phyloP scores from a whole-genome alignment of 257 asterid genomes.

The Plantago major region DNA sequence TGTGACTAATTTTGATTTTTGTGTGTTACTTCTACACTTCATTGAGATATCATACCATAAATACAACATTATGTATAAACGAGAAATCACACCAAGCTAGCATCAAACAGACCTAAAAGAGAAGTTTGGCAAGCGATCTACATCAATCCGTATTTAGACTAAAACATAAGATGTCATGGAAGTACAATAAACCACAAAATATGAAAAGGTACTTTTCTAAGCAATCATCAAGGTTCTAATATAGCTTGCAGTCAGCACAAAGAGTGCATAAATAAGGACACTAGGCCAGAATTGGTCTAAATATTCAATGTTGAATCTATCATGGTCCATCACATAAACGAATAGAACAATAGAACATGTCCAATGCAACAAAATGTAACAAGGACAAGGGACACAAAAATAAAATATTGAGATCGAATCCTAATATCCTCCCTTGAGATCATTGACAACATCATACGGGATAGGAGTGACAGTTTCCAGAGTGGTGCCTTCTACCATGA shows the following conservation, averaged over 20 bases:
- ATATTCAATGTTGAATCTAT: slow-evolving; percentile 8
- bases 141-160: too few species aligned
- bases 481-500: slow-evolving; percentile 69
- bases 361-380: slow-evolving; percentile 11
- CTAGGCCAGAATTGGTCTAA: slow-evolving; percentile 18
- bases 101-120: too few species aligned
- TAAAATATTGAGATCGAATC: slow-evolving; percentile 1
- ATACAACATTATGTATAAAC: too few species aligned
- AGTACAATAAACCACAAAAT: background rate
- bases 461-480: slow-evolving; percentile 87
- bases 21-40: too few species aligned
- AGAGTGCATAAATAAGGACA: background rate
- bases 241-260: too few species aligned
- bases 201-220: background rate
- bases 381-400: background rate
- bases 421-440: slow-evolving; percentile 90
- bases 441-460: slow-evolving; percentile 89
- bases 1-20: too few species aligned
- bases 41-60: too few species aligned
- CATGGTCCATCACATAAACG: slow-evolving; percentile 23
- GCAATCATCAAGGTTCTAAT: too few species aligned
- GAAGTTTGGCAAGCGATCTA: too few species aligned
- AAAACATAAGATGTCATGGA: too few species aligned
- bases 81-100: too few species aligned
- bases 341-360: slow-evolving; percentile 6